Evolutionary conservation across 164 flowering plant genomes (phyloP), one percentile per base, ranked within the genome.

Genomic region (Buxus sempervirens): DNA sequence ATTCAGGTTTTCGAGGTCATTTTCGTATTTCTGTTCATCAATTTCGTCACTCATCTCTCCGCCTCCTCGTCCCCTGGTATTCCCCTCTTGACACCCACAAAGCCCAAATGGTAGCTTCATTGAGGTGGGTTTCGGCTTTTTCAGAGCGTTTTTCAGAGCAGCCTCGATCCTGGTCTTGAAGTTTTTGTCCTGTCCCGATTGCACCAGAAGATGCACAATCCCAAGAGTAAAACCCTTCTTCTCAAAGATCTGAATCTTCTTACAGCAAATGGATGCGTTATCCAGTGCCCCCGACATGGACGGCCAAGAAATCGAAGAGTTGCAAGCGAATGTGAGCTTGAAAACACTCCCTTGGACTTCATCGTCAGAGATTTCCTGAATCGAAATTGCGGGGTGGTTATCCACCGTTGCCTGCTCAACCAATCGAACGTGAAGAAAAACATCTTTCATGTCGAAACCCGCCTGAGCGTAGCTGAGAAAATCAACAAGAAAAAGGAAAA

Each of bases 61-160:
- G 45, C 82, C 58, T 12, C 82, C 86, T 64, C 80, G 74, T 3
- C 84, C 84, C 24, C 65, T 74, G 8, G 76, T 73, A 62, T 75
- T 82, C 81, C 88, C 91, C 69, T 93, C 95, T 75, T 94, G 96
- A 69, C 96, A 95, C 38, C 98, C 98, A 76, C 98, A 95, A 25
- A 95, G 83, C 67, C 97, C 96, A 76, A 91, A 90, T 0, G 97
- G 82, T 6, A 94, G 87, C 88, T 91, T 94, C 75, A 83, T 89
- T 2, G 88, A 23, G 26, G 78, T 74, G 2, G 76, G 48, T 68
- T 82, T 91, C 0, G 90, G 87, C 80, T 80, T 88, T 82, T 83
- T 91, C 15, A 81, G 38, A 28, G 95, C 86, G 14, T 75, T 79
- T 77, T 81, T 94, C 57, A 94, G 75, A 5, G 87, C 96, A 68